Base-by-base conservation (phyloP, 73 alveolate genomes). In the Paramecium sonneborni region DNA sequence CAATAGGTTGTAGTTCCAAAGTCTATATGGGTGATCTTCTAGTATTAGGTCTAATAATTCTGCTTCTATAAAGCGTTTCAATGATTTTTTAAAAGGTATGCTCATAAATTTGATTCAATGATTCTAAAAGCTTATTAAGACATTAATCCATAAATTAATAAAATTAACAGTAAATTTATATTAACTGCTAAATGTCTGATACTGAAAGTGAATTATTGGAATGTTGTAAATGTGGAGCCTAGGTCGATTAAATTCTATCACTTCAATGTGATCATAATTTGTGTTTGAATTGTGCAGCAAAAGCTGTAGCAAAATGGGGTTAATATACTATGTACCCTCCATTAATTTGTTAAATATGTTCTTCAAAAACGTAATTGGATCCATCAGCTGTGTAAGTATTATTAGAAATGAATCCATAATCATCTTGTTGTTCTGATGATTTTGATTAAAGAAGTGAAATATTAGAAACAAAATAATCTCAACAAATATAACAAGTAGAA, bases 191-290 rank as follows among this genome's bases (percentile, higher is more conserved):
- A 62, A 62, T 62, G 84, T 62, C 84, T 62, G 84, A 62, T 34
- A 72, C 44, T 72, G 86, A 72, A 72, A 38, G 86, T 35, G 90
- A 79, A 24, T 24, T 79, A 20, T 44, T 79, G 8, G 90, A 88
- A 26, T 88, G 94, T 70, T 32, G 39, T 35, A 88, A 88, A 70
- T 88, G 94, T 88, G 88, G 91, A 37, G 41, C 67, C 41, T 38
- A 69, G 26, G 94, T 82, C 10, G 94, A 88, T 15, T 20, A 88
- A 70, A 82, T 58, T 24, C 21, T 88, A 70, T 38, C 87, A 58
- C 56, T 88, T 48, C 56, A 88, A 57, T 88, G 94, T 23, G 70
- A 88, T 23, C 94, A 88, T 52, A 76, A 88, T 48, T 44, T 88
- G 12, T 88, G 94, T 39, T 44, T 88, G 18, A 70, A 68, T 39